Evolutionary conservation across 1,284 basidiomycete genomes (phyloP).

Genomic region (Ustilago tritici): DNA sequence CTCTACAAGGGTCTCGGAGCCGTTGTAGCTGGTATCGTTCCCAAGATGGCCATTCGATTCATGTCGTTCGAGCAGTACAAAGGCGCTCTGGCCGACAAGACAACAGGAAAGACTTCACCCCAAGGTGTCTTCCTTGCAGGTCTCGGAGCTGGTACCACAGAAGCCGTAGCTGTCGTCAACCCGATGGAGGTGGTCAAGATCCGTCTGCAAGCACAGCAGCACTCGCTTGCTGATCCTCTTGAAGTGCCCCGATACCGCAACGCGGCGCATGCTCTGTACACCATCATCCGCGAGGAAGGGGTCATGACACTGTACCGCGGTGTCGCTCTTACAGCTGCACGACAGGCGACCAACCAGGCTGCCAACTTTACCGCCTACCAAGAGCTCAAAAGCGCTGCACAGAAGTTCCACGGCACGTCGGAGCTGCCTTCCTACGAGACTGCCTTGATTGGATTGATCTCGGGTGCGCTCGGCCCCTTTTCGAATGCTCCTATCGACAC

Average conservation of each 20-base stretch:
- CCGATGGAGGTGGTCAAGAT: slow-evolving; percentile 99
- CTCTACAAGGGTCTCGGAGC: slow-evolving; percentile 98
- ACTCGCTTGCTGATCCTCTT: slow-evolving; percentile 94
- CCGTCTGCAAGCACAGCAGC: slow-evolving; percentile 95
- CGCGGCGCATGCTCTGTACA: slow-evolving; percentile 95
- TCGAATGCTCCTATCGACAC: slow-evolving; percentile 98
- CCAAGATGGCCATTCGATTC: slow-evolving; percentile 99
- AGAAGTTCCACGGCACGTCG: slow-evolving; percentile 75
- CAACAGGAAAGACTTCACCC: slow-evolving; percentile 81
- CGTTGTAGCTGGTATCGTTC: slow-evolving; percentile 91
- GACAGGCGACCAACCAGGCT: slow-evolving; percentile 98
- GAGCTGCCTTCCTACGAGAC: slow-evolving; percentile 86
- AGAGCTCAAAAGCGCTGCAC: slow-evolving; percentile 87
- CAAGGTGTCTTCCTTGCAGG: slow-evolving; percentile 86
- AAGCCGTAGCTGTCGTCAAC: slow-evolving; percentile 87
- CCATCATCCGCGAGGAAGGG: slow-evolving; percentile 94
- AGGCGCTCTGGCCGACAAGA: slow-evolving; percentile 79
- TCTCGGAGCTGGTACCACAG: slow-evolving; percentile 91
- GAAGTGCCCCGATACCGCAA: slow-evolving; percentile 95
- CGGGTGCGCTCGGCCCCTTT: slow-evolving; percentile 94
- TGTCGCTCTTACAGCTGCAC: slow-evolving; percentile 87
- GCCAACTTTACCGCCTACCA: slow-evolving; percentile 99
- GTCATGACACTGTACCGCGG: slow-evolving; percentile 87
- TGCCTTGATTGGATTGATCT: slow-evolving; percentile 91
- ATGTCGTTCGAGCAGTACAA: slow-evolving; percentile 98